Percentiles rank a stretch among this genome's conserved stretches.
phyloP scores from a whole-genome alignment of 305 asterid species.

The Fraxinus albicans region DNA sequence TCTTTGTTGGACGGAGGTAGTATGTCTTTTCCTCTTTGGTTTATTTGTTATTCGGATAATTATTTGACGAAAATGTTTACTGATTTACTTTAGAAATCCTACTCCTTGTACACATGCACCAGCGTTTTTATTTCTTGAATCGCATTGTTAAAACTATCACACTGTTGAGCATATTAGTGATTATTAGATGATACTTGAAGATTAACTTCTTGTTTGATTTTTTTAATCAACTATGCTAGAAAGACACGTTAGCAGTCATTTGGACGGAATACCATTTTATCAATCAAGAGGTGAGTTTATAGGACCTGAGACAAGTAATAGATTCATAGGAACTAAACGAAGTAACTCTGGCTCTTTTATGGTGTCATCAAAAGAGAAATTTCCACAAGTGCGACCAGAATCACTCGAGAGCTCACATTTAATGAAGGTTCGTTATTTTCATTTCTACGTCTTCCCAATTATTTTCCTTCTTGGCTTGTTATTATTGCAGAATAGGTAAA shows the following conservation, averaged over 20 bases:
- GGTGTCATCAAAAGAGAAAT: conserved; percentile 62
- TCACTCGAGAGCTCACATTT: conserved; percentile 66
- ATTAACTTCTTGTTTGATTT: conserved; percentile 29
- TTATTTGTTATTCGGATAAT: not conserved
- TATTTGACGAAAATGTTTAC: not conserved
- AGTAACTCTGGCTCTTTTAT: conserved; percentile 71
- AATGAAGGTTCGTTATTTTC: conserved; percentile 54
- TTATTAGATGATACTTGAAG: conserved; percentile 11
- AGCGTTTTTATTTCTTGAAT: not conserved
- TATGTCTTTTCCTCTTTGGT: not conserved
- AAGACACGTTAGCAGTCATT: conserved; percentile 55
- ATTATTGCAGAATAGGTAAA: not conserved
- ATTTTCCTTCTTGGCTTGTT: not conserved
- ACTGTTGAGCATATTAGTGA: not conserved
- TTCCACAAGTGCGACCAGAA: conserved; percentile 51
- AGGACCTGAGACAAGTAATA: conserved; percentile 52
- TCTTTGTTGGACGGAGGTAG: too few species aligned
- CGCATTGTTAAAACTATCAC: conserved; percentile 1
- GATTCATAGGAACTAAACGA: conserved; percentile 61
- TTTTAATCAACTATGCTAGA: conserved; percentile 50
- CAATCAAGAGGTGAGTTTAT: conserved; percentile 66
- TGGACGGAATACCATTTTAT: conserved; percentile 78
- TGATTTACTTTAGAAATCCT: not conserved
- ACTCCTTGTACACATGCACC: not conserved
- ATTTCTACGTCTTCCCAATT: not conserved